Conservation (phyloP, 2,329 filamentous ascomycete genomes). For the Talaromyces amestolkiae region DNA sequence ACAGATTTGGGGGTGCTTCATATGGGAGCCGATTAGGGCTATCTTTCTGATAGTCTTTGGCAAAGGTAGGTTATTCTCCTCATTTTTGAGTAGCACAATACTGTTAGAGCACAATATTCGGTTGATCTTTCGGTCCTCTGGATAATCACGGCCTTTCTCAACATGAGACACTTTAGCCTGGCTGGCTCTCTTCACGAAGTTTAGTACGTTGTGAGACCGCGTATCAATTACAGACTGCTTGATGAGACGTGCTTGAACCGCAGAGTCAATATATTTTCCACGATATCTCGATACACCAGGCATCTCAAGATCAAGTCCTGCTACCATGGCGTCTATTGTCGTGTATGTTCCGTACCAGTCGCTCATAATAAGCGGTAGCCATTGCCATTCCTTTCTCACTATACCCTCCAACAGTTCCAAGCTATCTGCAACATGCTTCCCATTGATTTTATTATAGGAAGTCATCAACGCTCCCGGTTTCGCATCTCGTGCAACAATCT, state of each 20-base stretch:
- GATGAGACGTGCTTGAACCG: slow-evolving; percentile 57
- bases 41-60: slow-evolving; percentile 42
- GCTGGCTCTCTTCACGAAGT: slow-evolving; percentile 58
- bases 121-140: slow-evolving; percentile 63
- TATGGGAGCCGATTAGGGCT: slow-evolving; percentile 55
- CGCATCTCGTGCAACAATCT: slow-evolving; percentile 57
- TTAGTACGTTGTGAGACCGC: slow-evolving; percentile 56
- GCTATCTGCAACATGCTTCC: slow-evolving; percentile 60
- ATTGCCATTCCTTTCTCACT: slow-evolving; percentile 46
- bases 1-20: slow-evolving; percentile 49
- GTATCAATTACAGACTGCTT: slow-evolving; percentile 55
- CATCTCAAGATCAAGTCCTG: slow-evolving; percentile 49
- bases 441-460: slow-evolving; percentile 58
- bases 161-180: slow-evolving; percentile 55
- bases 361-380: slow-evolving; percentile 47
- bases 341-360: slow-evolving; percentile 49
- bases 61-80: slow-evolving; percentile 60
- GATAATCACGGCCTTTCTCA: slow-evolving; percentile 57
- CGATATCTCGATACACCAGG: slow-evolving; percentile 46
- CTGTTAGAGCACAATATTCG: slow-evolving; percentile 66
- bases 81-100: slow-evolving; percentile 72
- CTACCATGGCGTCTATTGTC: slow-evolving; percentile 43
- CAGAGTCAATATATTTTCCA: slow-evolving; percentile 39
- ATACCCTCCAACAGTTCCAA: slow-evolving; percentile 61
- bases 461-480: slow-evolving; percentile 58